A percentile compares a stretch with the other conserved stretches of the same genome.
Evolutionary conservation across 2,329 filamentous ascomycete genomes (phyloP).

Genomic region (Exophiala alcalophila): DNA sequence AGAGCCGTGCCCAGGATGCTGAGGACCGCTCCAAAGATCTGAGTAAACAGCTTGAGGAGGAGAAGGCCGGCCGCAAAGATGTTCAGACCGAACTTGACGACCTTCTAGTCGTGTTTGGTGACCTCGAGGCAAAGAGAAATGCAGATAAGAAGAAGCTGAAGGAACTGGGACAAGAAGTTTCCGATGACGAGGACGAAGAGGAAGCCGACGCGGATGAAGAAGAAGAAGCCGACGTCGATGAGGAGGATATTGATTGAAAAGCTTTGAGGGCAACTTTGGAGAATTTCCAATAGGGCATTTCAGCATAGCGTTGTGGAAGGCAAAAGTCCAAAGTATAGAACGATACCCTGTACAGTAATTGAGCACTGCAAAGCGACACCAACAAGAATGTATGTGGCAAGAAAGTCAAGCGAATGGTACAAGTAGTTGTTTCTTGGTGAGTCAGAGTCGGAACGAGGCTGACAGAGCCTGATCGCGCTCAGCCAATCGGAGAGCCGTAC

Average conservation of each 20-base stretch:
- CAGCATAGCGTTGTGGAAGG: not conserved
- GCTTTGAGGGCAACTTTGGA: not conserved
- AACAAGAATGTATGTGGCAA: no score
- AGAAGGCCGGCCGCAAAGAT: slow-evolving; percentile 57
- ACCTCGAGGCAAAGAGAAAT: slow-evolving; percentile 72
- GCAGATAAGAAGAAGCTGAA: slow-evolving; percentile 68
- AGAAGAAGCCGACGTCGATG: slow-evolving; percentile 34
- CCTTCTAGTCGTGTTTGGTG: slow-evolving; percentile 74
- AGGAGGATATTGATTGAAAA: slow-evolving; percentile 27
- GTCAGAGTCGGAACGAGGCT: no score
- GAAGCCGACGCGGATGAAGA: slow-evolving; percentile 57
- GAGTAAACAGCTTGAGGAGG: slow-evolving; percentile 45
- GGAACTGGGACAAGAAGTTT: slow-evolving; percentile 66
- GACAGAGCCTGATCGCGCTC: no score
- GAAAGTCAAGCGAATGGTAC: no score
- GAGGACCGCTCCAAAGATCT: slow-evolving; percentile 25
- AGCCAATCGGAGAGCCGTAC: not conserved
- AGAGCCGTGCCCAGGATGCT: slow-evolving; percentile 39
- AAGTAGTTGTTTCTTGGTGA: no score
- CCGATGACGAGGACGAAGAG: slow-evolving; percentile 70
- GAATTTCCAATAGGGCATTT: not conserved
- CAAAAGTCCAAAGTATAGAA: slow-evolving; percentile 12
- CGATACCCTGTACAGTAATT: slow-evolving; percentile 19
- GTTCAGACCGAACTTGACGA: slow-evolving; percentile 75
- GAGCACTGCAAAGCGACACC: no score